Conservation (phyloP, 306 rosid genomes). For the Quercus berberidifolia region DNA sequence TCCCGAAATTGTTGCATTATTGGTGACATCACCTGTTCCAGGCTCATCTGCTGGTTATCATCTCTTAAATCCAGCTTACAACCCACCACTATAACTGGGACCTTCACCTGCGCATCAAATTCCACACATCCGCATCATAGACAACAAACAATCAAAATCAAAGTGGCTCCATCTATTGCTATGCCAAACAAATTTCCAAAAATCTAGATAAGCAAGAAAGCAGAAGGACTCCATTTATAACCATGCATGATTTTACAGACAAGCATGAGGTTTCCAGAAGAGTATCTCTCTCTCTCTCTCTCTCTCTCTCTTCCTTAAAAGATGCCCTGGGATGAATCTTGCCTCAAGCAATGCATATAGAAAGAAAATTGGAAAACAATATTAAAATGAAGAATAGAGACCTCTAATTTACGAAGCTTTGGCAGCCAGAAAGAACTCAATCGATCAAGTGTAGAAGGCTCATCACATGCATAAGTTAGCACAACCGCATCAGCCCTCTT, state of each 20-base stretch:
- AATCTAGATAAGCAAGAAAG: neutral
- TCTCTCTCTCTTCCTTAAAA: neutral
- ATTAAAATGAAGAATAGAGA: conserved; percentile 11
- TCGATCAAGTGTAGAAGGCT: conserved; percentile 77
- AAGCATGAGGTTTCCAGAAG: neutral
- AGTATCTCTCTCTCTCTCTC: neutral
- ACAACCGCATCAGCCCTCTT: conserved; percentile 92
- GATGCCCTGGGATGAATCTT: neutral
- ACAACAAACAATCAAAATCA: neutral
- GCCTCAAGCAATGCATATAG: neutral
- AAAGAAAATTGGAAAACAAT: neutral
- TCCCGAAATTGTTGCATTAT: conserved; percentile 99
- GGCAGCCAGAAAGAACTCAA: conserved; percentile 93
- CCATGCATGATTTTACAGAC: neutral
- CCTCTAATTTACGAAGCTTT: conserved; percentile 91
- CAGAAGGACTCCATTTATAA: neutral
- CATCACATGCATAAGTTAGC: conserved; percentile 92
- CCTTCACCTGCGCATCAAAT: conserved; percentile 68
- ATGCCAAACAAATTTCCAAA: neutral
- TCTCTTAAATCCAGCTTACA: conserved; percentile 97
- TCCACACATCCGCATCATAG: conserved; percentile 18
- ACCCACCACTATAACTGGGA: conserved; percentile 95
- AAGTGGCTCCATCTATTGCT: neutral
- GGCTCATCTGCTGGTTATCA: conserved; percentile 83
- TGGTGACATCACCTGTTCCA: conserved; percentile 97